Conservation (phyloP, 2,329 filamentous ascomycete genomes). For the Colletotrichum sp. region DNA sequence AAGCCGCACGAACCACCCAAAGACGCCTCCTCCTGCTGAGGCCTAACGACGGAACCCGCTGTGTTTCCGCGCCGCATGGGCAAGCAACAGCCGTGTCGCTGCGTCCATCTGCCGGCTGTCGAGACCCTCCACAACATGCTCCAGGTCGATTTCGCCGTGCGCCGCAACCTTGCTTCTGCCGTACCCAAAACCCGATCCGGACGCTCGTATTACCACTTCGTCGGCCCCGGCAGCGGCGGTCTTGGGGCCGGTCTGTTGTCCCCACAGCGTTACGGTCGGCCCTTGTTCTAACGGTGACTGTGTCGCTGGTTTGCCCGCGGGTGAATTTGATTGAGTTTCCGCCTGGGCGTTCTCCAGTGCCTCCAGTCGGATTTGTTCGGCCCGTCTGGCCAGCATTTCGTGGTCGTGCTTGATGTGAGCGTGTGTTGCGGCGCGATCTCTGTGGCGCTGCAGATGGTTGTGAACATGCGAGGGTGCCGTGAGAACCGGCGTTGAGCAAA, state of each 20-base stretch:
- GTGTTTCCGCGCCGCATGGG: not conserved
- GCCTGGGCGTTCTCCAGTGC: not conserved
- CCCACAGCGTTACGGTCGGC: not conserved
- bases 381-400: not conserved
- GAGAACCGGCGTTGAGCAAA: not conserved
- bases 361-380: not conserved
- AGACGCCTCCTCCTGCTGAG: not conserved
- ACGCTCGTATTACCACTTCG: not conserved
- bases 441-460: slow-evolving; percentile 14
- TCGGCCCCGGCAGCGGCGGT: not conserved
- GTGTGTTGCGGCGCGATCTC: slow-evolving; percentile 10
- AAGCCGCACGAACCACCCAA: not conserved
- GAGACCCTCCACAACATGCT: not conserved
- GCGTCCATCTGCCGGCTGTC: slow-evolving; percentile 5
- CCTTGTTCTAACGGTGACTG: not conserved
- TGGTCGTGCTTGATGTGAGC: slow-evolving; percentile 3
- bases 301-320: not conserved
- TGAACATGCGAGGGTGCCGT: slow-evolving; percentile 11
- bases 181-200: not conserved
- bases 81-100: not conserved
- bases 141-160: not conserved
- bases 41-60: not conserved
- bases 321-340: not conserved
- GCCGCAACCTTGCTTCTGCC: not conserved
- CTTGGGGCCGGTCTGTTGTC: not conserved